These are phyloP conservation scores for Fusarium coffeatum DNA, from an alignment of 2,329 filamentous ascomycete genomes.

Conservation along the genomic window DNA sequence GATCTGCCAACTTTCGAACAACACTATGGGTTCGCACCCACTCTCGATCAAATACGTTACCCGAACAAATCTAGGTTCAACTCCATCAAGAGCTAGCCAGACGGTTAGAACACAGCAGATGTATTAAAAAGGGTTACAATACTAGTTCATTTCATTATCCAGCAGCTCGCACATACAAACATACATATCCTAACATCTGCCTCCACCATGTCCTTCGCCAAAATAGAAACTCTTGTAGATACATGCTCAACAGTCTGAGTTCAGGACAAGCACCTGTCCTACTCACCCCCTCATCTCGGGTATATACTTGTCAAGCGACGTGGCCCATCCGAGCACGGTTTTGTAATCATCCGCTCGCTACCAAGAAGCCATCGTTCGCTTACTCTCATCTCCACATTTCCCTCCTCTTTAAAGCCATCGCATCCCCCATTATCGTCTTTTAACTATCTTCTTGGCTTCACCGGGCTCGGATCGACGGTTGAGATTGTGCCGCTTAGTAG, in stretches of 20 bases:
- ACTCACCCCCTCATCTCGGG: constrained; percentile 41
- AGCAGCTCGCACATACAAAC: constrained; percentile 45
- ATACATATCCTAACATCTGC: constrained; percentile 38
- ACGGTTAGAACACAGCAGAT: constrained; percentile 9
- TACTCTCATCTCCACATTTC: constrained; percentile 14
- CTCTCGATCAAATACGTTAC: not conserved
- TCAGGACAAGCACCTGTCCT: constrained; percentile 37
- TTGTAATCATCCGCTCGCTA: constrained; percentile 21
- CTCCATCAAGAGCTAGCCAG: constrained; percentile 7
- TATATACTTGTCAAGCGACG: constrained; percentile 48
- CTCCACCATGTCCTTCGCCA: constrained; percentile 17
- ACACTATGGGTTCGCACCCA: not conserved
- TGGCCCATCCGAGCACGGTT: constrained; percentile 41
- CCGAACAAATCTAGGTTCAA: not conserved
- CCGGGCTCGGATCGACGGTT: constrained; percentile 26
- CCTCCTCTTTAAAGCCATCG: constrained; percentile 13
- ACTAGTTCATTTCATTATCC: constrained; percentile 49
- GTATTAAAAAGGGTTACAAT: constrained; percentile 39
- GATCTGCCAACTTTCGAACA: not conserved
- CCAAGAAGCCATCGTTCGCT: constrained; percentile 22
- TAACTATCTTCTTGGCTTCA: constrained; percentile 24
- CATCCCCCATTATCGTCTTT: constrained; percentile 13
- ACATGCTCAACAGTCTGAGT: constrained; percentile 43
- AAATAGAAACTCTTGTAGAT: constrained; percentile 41
- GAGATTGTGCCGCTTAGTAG: constrained; percentile 54